Conservation (phyloP, 345 rosid species). For the Eucalyptus albens region DNA sequence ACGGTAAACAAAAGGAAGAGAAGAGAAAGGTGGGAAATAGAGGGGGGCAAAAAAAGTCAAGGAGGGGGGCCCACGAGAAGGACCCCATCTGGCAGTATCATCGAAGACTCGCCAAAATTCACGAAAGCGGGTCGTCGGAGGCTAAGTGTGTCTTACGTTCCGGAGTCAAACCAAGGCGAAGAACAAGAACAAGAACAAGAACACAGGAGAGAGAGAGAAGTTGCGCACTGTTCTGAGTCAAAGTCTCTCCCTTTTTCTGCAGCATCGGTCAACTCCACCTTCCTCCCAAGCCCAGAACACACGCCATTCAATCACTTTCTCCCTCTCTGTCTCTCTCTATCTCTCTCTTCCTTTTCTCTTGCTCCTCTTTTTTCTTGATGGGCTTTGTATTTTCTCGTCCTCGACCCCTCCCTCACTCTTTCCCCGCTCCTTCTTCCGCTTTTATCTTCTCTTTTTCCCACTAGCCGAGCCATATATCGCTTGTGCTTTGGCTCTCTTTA, state of each 20-base stretch:
- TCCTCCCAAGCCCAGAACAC: neutral
- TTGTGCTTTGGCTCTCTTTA: neutral
- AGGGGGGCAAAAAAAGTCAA: neutral
- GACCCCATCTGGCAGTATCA: neutral
- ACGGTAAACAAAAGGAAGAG: neutral
- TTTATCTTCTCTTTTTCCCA: neutral
- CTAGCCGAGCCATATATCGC: neutral
- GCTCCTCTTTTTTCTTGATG: neutral
- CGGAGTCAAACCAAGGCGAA: neutral
- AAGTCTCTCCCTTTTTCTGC: neutral
- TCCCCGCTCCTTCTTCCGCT: neutral
- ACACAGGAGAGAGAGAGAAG: neutral
- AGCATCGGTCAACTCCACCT: slow-evolving; percentile 10
- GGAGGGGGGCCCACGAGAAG: neutral
- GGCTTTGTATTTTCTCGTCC: neutral
- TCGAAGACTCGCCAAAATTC: neutral
- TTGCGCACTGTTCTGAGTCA: neutral
- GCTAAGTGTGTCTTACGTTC: neutral
- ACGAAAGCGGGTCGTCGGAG: neutral
- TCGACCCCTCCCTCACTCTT: neutral
- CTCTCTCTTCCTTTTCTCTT: neutral
- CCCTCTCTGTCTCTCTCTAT: neutral
- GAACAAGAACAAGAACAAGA: too few species aligned
- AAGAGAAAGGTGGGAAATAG: neutral
- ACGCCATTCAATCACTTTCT: too few species aligned